Evolutionary conservation across 2,329 filamentous ascomycete species (phyloP).

Genomic region (Talaromyces sp.): DNA sequence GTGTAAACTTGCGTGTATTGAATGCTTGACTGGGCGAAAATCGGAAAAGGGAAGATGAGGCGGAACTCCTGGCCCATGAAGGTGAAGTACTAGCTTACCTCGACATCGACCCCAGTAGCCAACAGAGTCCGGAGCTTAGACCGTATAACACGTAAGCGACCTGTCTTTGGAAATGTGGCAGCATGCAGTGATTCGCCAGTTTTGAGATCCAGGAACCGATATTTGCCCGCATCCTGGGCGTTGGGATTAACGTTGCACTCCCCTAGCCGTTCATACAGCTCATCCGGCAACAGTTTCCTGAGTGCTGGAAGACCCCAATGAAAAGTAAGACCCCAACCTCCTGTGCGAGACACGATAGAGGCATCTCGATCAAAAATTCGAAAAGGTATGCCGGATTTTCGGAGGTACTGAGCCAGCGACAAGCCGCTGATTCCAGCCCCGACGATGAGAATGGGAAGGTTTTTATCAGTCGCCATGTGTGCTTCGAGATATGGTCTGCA

Average conservation of each 20-base stretch:
- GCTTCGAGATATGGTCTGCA: neutral
- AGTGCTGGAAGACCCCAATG: slow-evolving; percentile 59
- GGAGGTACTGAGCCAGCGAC: slow-evolving; percentile 40
- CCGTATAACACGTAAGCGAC: slow-evolving; percentile 49
- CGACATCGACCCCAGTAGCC: slow-evolving; percentile 45
- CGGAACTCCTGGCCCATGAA: neutral
- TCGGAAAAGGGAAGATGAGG: neutral
- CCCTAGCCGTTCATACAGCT: slow-evolving; percentile 45
- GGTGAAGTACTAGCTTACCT: slow-evolving; percentile 35
- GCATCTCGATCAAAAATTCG: slow-evolving; percentile 42
- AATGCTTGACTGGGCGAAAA: neutral
- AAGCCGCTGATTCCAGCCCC: slow-evolving; percentile 45
- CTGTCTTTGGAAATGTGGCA: slow-evolving; percentile 38
- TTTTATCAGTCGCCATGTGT: slow-evolving; percentile 9
- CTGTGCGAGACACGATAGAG: slow-evolving; percentile 46
- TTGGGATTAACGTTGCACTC: slow-evolving; percentile 54
- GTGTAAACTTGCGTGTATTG: neutral
- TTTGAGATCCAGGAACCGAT: slow-evolving; percentile 56
- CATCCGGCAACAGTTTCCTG: slow-evolving; percentile 49
- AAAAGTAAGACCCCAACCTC: slow-evolving; percentile 62
- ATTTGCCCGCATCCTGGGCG: slow-evolving; percentile 48
- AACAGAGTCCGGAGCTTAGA: slow-evolving; percentile 47
- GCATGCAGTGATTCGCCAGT: slow-evolving; percentile 47
- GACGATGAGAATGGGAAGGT: slow-evolving; percentile 41
- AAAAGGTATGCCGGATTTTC: slow-evolving; percentile 32